A percentile compares a stretch with the other conserved stretches of the same genome.
Conservation (phyloP, 352 stramenopile species). For the Phytophthora aleatoria region DNA sequence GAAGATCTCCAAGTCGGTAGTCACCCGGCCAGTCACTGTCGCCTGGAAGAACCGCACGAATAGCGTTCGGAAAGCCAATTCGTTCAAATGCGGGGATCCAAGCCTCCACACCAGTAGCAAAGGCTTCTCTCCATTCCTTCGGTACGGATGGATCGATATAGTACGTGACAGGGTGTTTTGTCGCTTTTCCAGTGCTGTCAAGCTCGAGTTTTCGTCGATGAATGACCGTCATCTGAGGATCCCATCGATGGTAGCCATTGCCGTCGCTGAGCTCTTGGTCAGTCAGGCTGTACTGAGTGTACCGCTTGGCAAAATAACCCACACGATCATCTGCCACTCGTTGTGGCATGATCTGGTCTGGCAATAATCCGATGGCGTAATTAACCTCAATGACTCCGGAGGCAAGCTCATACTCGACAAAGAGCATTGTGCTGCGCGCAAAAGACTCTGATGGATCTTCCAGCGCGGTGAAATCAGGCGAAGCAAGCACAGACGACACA, state of each 20-base stretch:
- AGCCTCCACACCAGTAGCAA: slow-evolving; percentile 68
- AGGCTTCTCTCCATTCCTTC: slow-evolving; percentile 57
- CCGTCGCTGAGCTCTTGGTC: slow-evolving; percentile 34
- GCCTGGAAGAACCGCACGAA: slow-evolving; percentile 65
- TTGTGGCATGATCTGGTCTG: slow-evolving; percentile 56
- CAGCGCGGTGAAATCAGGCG: slow-evolving; percentile 23
- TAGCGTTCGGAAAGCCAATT: slow-evolving; percentile 73
- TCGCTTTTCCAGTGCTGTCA: slow-evolving; percentile 38
- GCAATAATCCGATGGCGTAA: slow-evolving; percentile 78
- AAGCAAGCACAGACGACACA: slow-evolving; percentile 52
- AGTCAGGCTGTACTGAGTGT: slow-evolving; percentile 55
- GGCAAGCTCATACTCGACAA: slow-evolving; percentile 78
- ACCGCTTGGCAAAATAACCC: slow-evolving; percentile 79
- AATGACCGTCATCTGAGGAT: slow-evolving; percentile 66
- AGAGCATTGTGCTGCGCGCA: slow-evolving; percentile 71
- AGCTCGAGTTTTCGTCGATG: slow-evolving; percentile 71
- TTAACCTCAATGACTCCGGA: slow-evolving; percentile 57
- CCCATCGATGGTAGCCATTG: slow-evolving; percentile 56
- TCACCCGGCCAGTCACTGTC: slow-evolving; percentile 80
- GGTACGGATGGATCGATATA: slow-evolving; percentile 88
- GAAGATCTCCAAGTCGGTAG: slow-evolving; percentile 83
- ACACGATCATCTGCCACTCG: slow-evolving; percentile 77
- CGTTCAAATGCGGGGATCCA: slow-evolving; percentile 81
- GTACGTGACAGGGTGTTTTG: slow-evolving; percentile 67
- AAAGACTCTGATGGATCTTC: slow-evolving; percentile 55